These are phyloP conservation scores for Penicillium longicatenatum DNA, from an alignment of 495 filamentous ascomycete species.

Conservation along the genomic window DNA sequence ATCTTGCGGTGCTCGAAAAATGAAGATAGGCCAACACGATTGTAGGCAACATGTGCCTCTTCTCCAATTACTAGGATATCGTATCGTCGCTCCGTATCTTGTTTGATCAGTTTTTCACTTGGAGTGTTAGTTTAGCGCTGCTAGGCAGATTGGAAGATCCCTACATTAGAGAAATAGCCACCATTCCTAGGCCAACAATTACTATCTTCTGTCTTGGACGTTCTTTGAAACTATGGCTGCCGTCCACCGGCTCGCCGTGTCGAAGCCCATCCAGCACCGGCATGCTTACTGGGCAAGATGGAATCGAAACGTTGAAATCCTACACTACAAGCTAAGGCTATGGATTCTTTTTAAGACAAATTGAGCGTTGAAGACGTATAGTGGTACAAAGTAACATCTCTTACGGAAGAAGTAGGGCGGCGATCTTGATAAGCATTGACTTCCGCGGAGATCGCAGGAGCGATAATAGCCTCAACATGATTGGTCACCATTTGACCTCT, in stretches of 20 bases:
- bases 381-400: background rate
- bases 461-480: slow-evolving; percentile 1
- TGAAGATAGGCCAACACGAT: slow-evolving; percentile 90
- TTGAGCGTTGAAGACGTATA: background rate
- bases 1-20: slow-evolving; percentile 92
- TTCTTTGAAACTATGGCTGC: slow-evolving; percentile 17
- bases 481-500: background rate
- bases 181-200: slow-evolving; percentile 93
- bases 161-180: slow-evolving; percentile 90
- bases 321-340: background rate
- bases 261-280: slow-evolving; percentile 38
- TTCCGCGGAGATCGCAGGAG: slow-evolving; percentile 20
- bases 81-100: slow-evolving; percentile 78
- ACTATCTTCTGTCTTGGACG: slow-evolving; percentile 67
- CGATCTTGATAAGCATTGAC: slow-evolving; percentile 8
- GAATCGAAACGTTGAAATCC: background rate
- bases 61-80: slow-evolving; percentile 91
- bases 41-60: slow-evolving; percentile 90
- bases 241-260: slow-evolving; percentile 32
- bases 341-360: background rate
- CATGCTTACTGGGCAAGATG: slow-evolving; percentile 24
- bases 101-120: slow-evolving; percentile 89
- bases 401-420: slow-evolving; percentile 16
- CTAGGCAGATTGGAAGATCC: background rate
- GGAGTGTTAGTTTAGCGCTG: background rate